Base-by-base conservation (phyloP, 192 early-diverging fungal species). In the Backusella luteola region DNA sequence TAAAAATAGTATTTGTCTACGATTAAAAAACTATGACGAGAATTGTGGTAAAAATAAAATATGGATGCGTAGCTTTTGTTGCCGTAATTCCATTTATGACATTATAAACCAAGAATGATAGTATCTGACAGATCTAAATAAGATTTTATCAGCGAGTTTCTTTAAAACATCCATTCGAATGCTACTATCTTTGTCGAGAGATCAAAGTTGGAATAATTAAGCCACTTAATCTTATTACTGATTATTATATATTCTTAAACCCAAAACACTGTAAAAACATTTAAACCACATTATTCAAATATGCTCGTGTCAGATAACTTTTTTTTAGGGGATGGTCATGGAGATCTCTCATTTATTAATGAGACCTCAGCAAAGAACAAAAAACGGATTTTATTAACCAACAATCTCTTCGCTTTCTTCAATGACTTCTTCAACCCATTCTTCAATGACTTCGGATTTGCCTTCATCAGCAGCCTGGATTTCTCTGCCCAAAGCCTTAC, bases 381-480 rank as follows among this genome's bases (percentile, higher is more conserved):
- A 26, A 59, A 26, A 12, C 23, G 6, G 9, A 63, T 23, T 63
- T 63, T 63, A 63, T 71, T 71, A 71, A 49, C 42, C 70, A 71
- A 98, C 88, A 74, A 98, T 88, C 73, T 91, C 90, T 76, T 89
- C 88, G 69, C 76, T 87, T 85, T 95, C 93, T 74, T 94, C 94
- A 71, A 95, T 89, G 34, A 95, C 91, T 83, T 94, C 94, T 86
- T 96, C 96, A 63, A 96, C 89, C 87, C 85, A 91, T 86, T 97
- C 95, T 76, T 95, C 92, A 70, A 95, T 84, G 53, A 89, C 85
- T 77, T 96, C 93, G 12, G 89, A 88, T 77, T 88, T 88, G 59
- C 87, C 92, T 23, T 89, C 90, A 67, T 88, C 89, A 17, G 80
- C 68, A 44, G 67, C 81, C 77, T 75, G 76, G 39, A 81, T 73